A percentile compares a stretch with the other conserved stretches of the same genome.
phyloP scores from a whole-genome alignment of 805 yeast genomes.

The Saturnispora sekii region DNA sequence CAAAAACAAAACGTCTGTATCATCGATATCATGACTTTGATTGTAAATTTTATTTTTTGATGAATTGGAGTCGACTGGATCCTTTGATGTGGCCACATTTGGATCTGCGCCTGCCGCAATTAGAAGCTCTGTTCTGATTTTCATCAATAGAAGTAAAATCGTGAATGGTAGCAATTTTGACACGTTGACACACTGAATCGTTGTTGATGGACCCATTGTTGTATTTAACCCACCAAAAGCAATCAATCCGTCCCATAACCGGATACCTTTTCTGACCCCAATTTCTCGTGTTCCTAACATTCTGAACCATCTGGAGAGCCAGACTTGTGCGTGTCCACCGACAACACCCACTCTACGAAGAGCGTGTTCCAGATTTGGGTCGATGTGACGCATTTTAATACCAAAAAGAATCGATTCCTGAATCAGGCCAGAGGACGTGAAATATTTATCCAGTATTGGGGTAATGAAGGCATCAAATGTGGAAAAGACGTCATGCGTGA shows the following conservation, averaged over 20 bases:
- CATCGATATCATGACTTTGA: constrained; percentile 26
- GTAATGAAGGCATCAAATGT: constrained; percentile 32
- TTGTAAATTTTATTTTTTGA: not conserved
- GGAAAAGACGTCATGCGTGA: constrained; percentile 25
- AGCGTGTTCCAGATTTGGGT: constrained; percentile 18
- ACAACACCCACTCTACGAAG: constrained; percentile 9
- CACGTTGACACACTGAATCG: constrained; percentile 4
- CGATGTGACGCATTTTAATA: constrained; percentile 38
- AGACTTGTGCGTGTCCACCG: constrained; percentile 32
- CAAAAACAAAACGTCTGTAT: constrained; percentile 40
- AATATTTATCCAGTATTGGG: constrained; percentile 29
- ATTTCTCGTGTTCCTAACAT: constrained; percentile 39
- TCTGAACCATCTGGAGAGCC: constrained; percentile 46
- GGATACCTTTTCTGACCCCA: constrained; percentile 28
- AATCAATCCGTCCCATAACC: constrained; percentile 43
- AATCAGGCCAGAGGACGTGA: constrained; percentile 32
- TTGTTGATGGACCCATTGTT: constrained; percentile 1
- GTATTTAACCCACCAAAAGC: constrained; percentile 12
- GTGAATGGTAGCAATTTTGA: constrained; percentile 30
- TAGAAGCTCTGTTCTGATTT: constrained; percentile 10
- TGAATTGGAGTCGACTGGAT: not conserved
- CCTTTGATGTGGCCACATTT: not conserved
- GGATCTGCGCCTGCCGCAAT: constrained; percentile 8
- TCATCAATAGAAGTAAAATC: constrained; percentile 31
- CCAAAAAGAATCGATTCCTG: constrained; percentile 41